Base-by-base conservation (phyloP, 1,284 basidiomycete genomes). In the Kwoniella shivajii region DNA sequence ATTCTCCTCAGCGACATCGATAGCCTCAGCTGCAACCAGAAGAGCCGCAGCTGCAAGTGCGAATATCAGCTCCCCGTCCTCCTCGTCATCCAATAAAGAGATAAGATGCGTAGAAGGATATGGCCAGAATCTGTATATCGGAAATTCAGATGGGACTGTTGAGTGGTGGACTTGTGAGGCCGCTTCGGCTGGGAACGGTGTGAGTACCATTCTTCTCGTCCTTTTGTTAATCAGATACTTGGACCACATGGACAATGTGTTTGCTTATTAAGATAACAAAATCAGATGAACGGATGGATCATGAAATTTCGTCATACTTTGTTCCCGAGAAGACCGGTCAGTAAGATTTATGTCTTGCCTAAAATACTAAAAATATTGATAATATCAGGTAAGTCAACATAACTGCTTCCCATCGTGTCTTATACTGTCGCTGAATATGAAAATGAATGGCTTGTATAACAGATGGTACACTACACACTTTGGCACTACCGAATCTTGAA, bases 391-490 rank as follows among this genome's bases (percentile, higher is more conserved):
- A 73, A 60, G 74, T 68, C 44, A 29, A n/a, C n/a, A n/a, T n/a
- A n/a, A n/a, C n/a, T 43, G 24, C 20, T 4, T 9, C 18, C 4
- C 42, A 24, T 6, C 20, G 42, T 5, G 29, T n/a, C n/a, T 43
- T 20, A 22, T 6, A 24, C 42, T 22, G 22, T 7, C 24, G 14
- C 42, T 39, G 42, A 45, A 41, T 30, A 33, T 39, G 20, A 20
- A 43, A 14, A 14, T 20, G 34, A 3, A 31, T 14, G 30, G 10
- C 27, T 31, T 6, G 16, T 20, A 26, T 31, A 56, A 31, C 57
- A 52, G 92, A 92, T 64, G 85, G 83, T 53, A 87, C 89, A 58
- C 77, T 95, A 2, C 84, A 89, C 68, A 87, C 93, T 66, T 89
- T 90, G 65, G 83, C 84, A 0, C 79, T 93, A 1, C 92, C 92